These are phyloP conservation scores for Carex scoparia DNA, from an alignment of 176 grass and related monocot species.

Conservation along the genomic window DNA sequence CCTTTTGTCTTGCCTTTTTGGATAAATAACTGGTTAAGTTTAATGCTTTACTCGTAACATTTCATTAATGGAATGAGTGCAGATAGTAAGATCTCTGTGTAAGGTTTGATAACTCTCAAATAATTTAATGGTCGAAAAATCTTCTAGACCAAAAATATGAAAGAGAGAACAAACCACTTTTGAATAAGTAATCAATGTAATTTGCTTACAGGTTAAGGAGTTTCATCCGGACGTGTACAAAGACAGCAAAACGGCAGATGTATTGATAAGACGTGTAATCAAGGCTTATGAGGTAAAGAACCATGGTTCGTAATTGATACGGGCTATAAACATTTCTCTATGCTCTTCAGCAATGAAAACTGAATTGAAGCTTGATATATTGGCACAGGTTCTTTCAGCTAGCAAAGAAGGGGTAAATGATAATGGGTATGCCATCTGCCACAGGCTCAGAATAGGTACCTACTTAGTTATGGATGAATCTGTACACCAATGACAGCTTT, in stretches of 20 bases:
- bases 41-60: not conserved
- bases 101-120: not conserved
- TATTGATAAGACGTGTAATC: slow-evolving; percentile 39
- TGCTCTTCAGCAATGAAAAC: not conserved
- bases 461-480: not conserved
- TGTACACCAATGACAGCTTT: slow-evolving; percentile 3
- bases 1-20: not conserved
- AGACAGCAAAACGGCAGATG: slow-evolving; percentile 31
- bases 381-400: slow-evolving; percentile 21
- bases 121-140: not conserved
- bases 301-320: not conserved
- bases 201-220: slow-evolving; percentile 36
- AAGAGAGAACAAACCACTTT: not conserved
- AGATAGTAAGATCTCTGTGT: not conserved
- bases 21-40: not conserved
- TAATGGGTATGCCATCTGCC: slow-evolving; percentile 8
- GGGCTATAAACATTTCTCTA: not conserved
- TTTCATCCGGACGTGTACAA: slow-evolving; percentile 46
- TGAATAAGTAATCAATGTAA: not conserved
- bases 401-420: slow-evolving; percentile 7
- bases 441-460: not conserved
- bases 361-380: not conserved
- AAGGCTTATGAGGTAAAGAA: slow-evolving; percentile 33
- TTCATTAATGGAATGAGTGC: not conserved
- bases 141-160: not conserved